Evolutionary conservation across 768 basidiomycete genomes (phyloP).

Genomic region (Tricholomella constricta): DNA sequence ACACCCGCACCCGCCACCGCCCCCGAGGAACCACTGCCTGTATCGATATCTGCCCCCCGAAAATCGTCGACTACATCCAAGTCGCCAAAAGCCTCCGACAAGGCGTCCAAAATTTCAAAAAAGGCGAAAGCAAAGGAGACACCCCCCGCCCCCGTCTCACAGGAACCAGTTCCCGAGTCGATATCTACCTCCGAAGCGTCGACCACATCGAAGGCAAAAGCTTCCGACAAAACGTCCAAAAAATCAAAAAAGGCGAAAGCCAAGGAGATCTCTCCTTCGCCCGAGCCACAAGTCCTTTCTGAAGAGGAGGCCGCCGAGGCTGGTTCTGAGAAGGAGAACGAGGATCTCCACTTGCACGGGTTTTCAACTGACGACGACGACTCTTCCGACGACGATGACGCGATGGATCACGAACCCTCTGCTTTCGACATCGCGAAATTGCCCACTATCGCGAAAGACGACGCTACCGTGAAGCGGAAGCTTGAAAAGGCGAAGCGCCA

Average conservation of each 20-base stretch:
- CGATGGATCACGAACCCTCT: slow-evolving; percentile 50
- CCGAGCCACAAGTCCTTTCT: slow-evolving; percentile 17
- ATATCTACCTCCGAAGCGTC: not conserved
- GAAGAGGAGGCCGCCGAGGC: slow-evolving; percentile 22
- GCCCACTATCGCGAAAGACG: slow-evolving; percentile 89
- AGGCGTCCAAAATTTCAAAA: slow-evolving; percentile 16
- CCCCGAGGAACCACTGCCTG: not conserved
- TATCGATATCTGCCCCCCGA: slow-evolving; percentile 11
- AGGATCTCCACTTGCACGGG: slow-evolving; percentile 58
- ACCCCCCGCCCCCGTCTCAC: not conserved
- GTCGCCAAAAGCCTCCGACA: slow-evolving; percentile 7
- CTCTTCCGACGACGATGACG: slow-evolving; percentile 73
- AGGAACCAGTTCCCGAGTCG: not conserved
- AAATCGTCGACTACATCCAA: slow-evolving; percentile 6
- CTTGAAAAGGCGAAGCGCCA: slow-evolving; percentile 62
- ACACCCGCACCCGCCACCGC: not conserved
- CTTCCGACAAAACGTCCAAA: slow-evolving; percentile 7
- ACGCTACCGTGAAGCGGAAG: slow-evolving; percentile 70
- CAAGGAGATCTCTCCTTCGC: slow-evolving; percentile 21
- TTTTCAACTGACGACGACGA: slow-evolving; percentile 78
- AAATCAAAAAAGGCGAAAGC: slow-evolving; percentile 28
- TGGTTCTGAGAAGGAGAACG: slow-evolving; percentile 36
- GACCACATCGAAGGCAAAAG: not conserved
- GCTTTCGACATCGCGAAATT: slow-evolving; percentile 70
- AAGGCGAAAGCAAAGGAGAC: slow-evolving; percentile 1